phyloP scores from a whole-genome alignment of 208 protist genomes.

The Trypanosoma conorhini region DNA sequence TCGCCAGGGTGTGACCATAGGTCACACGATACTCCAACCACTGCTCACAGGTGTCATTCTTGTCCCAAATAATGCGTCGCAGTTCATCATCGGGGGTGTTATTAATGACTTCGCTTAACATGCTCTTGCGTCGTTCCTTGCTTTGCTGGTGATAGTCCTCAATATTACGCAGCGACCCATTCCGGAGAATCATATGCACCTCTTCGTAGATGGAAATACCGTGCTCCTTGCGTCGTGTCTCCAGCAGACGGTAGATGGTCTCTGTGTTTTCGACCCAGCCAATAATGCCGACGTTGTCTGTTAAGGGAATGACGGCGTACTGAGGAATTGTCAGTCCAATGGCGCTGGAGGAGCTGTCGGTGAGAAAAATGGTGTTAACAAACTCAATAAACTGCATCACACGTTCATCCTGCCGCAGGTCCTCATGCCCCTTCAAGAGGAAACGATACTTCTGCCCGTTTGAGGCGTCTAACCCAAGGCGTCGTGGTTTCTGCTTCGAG shows the following conservation, averaged over 20 bases:
- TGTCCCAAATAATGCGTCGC: slow-evolving; percentile 94
- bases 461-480: slow-evolving; percentile 94
- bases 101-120: too few relatives aligned
- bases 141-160: slow-evolving; percentile 79
- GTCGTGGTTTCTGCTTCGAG: slow-evolving; percentile 99
- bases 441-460: slow-evolving; percentile 97
- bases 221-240: slow-evolving; percentile 95
- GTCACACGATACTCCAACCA: slow-evolving; percentile 98
- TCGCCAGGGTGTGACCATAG: slow-evolving; percentile 98
- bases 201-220: slow-evolving; percentile 74
- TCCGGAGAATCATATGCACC: too few relatives aligned
- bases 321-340: slow-evolving; percentile 85
- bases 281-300: slow-evolving; percentile 98
- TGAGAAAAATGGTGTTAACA: slow-evolving; percentile 98
- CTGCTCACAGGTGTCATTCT: slow-evolving; percentile 93
- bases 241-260: too few relatives aligned
- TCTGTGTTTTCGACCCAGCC: slow-evolving; percentile 99
- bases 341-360: slow-evolving; percentile 84
- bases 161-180: slow-evolving; percentile 86
- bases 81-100: slow-evolving; percentile 93
- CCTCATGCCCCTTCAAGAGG: slow-evolving; percentile 98
- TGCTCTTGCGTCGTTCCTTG: too few relatives aligned
- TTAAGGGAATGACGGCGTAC: slow-evolving; percentile 99
- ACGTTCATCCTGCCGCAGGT: slow-evolving; percentile 98
- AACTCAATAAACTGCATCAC: slow-evolving; percentile 99